Conservation (phyloP, 2,329 filamentous ascomycete genomes). For the Sclerotinia minor region DNA sequence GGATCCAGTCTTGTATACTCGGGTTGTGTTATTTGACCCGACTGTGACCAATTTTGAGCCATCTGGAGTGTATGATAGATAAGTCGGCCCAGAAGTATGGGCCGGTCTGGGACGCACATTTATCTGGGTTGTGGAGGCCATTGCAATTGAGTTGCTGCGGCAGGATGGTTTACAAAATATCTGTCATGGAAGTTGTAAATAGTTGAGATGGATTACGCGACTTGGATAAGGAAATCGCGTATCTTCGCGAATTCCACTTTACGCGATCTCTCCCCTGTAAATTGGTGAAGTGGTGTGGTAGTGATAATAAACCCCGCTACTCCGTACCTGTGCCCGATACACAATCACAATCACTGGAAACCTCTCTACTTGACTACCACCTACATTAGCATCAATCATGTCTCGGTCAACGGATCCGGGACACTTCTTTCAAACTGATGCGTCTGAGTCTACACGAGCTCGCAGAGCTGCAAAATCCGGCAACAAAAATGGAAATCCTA, state of each 20-base stretch:
- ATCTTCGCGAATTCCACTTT: conserved; percentile 29
- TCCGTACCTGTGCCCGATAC: neutral
- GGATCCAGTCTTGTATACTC: conserved; percentile 86
- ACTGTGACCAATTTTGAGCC: conserved; percentile 86
- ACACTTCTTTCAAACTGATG: conserved; percentile 88
- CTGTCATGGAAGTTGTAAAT: conserved; percentile 24
- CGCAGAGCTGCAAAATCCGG: conserved; percentile 68
- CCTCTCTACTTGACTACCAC: neutral
- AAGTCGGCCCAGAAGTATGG: conserved; percentile 83
- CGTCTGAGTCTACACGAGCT: conserved; percentile 43
- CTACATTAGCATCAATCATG: conserved; percentile 44
- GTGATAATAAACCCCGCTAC: conserved; percentile 28
- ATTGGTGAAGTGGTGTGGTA: neutral
- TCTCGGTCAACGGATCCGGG: conserved; percentile 72
- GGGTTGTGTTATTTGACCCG: conserved; percentile 89
- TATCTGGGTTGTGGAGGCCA: conserved; percentile 42
- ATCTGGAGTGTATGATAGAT: conserved; percentile 84
- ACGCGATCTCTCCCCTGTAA: conserved; percentile 28
- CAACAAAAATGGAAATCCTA: conserved; percentile 81
- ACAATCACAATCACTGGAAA: conserved; percentile 16
- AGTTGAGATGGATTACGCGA: conserved; percentile 28
- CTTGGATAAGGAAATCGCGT: conserved; percentile 24
- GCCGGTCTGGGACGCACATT: conserved; percentile 66
- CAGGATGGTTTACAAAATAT: conserved; percentile 7
- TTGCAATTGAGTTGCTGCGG: conserved; percentile 30